A percentile compares a stretch with the other conserved stretches of the same genome.
phyloP scores from a whole-genome alignment of 768 basidiomycete species.

The Boletus subparvulus region DNA sequence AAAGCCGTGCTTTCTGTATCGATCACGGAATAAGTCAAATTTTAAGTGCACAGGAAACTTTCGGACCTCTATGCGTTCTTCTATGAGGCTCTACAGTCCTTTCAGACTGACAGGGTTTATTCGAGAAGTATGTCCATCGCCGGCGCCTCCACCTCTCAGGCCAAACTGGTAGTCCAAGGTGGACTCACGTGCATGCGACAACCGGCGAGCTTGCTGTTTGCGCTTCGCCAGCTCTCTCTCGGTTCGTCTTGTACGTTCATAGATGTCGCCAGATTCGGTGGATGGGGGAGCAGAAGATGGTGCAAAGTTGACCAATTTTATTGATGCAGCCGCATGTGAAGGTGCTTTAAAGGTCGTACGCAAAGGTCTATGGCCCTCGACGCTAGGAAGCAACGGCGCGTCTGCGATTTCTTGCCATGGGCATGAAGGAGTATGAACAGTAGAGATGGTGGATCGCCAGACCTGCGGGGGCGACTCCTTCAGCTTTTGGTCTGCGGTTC shows the following conservation, averaged over 20 bases:
- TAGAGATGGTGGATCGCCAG: slow-evolving; percentile 9
- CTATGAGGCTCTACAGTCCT: slow-evolving; percentile 74
- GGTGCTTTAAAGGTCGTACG: slow-evolving; percentile 66
- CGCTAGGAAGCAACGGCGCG: slow-evolving; percentile 54
- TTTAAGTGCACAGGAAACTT: slow-evolving; percentile 5
- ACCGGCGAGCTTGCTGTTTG: slow-evolving; percentile 50
- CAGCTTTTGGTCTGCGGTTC: slow-evolving; percentile 66
- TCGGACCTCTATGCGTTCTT: slow-evolving; percentile 75
- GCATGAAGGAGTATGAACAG: slow-evolving; percentile 1
- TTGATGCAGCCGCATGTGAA: slow-evolving; percentile 49
- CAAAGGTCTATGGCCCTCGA: slow-evolving; percentile 65
- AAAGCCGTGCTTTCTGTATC: slow-evolving; percentile 57
- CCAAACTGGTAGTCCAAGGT: slow-evolving; percentile 78
- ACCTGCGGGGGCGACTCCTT: slow-evolving; percentile 48
- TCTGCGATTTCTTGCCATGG: slow-evolving; percentile 28
- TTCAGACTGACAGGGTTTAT: slow-evolving; percentile 63
- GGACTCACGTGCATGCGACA: slow-evolving; percentile 65
- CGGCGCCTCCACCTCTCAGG: slow-evolving; percentile 31
- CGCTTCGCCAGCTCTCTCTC: slow-evolving; percentile 54
- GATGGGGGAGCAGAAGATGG: slow-evolving; percentile 17
- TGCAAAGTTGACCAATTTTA: slow-evolving; percentile 52
- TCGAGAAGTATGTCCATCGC: slow-evolving; percentile 19
- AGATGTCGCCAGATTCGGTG: slow-evolving; percentile 21
- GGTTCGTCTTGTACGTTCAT: slow-evolving; percentile 42
- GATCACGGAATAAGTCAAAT: not conserved